phyloP scores from a whole-genome alignment of 1,139 yeast species.

The Lodderomyces metapsilosis region DNA sequence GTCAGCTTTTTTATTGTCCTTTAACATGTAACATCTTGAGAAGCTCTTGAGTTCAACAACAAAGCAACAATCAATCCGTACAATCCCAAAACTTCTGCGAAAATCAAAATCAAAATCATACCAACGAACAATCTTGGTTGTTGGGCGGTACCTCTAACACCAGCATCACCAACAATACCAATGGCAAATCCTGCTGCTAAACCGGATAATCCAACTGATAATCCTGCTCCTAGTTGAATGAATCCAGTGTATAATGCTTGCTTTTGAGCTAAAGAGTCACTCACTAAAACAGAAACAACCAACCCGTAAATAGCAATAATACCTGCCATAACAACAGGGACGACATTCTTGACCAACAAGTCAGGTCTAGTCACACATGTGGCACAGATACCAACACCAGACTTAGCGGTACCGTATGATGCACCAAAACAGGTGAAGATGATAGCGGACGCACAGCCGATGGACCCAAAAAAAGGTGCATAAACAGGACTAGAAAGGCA shows the following conservation, averaged over 20 bases:
- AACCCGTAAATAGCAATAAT: constrained; percentile 98
- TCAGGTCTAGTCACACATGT: constrained; percentile 98
- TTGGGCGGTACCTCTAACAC: constrained; percentile 94
- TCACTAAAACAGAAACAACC: constrained; percentile 93
- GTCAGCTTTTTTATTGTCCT: too few relatives aligned
- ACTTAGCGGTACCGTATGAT: constrained; percentile 98
- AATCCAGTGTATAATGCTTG: constrained; percentile 91
- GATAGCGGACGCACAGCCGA: constrained; percentile 99
- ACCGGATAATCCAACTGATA: constrained; percentile 96
- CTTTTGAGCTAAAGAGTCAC: constrained; percentile 83
- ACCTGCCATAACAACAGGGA: constrained; percentile 99
- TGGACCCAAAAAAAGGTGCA: constrained; percentile 95
- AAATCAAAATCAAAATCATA: constrained; percentile 89
- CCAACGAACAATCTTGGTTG: constrained; percentile 97
- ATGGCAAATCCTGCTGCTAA: constrained; percentile 97
- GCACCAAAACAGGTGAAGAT: constrained; percentile 99
- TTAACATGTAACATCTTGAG: constrained; percentile 84
- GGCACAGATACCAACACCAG: constrained; percentile 99
- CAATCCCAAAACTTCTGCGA: constrained; percentile 95
- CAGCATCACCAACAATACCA: constrained; percentile 99
- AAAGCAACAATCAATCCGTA: constrained; percentile 98
- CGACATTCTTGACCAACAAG: constrained; percentile 81
- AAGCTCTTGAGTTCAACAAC: constrained; percentile 94
- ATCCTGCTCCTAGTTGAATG: constrained; percentile 97
- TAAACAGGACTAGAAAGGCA: constrained; percentile 59